Base-by-base conservation (phyloP, 495 filamentous ascomycete genomes). In the Penicillium lividum region DNA sequence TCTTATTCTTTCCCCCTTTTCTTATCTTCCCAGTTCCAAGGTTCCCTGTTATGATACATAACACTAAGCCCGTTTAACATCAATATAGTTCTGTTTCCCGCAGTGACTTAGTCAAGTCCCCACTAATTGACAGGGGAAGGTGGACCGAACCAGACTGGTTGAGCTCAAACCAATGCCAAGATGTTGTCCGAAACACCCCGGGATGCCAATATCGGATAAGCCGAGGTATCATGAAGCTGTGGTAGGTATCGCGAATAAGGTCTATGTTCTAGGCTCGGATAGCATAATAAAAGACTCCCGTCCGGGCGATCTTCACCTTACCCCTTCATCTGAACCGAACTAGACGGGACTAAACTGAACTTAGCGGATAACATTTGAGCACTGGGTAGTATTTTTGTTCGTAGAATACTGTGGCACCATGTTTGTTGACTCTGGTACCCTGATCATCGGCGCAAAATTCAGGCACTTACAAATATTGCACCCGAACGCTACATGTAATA, bases 401-500 rank as follows among this genome's bases (percentile, higher is more conserved):
- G 22, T 45, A 22, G 16, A 45, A 18, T 9, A 25, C 0, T 3
- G 22, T 6, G 8, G n/a, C 10, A 42, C 22, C 15, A 59, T 59
- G 43, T 49, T 44, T 42, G 33, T 48, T 6, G 43, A 53, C 33
- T 53, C 31, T 6, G 42, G 53, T 53, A 34, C 53, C 16, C 38
- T 59, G 22, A 54, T 78, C 51, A 77, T 83, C 48, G 86, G 85
- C 34, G 82, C 83, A 13, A 85, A 85, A 27, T 78, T 82, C 81
- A 1, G 85, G 80, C 76, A 77, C 16, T 68, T 88, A 51, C 79
- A 80, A 55, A 72, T 83, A 47, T 68, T 77, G 59, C 85, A 47
- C 72, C 76, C 61, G 76, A 15, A 29, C 0, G 42, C 49, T 80
- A 62, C 70, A 71, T 70, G 53, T 43, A 54, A 63, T 28, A 64